Conservation (phyloP, 805 yeast genomes). For the Lachancea quebecensis region DNA sequence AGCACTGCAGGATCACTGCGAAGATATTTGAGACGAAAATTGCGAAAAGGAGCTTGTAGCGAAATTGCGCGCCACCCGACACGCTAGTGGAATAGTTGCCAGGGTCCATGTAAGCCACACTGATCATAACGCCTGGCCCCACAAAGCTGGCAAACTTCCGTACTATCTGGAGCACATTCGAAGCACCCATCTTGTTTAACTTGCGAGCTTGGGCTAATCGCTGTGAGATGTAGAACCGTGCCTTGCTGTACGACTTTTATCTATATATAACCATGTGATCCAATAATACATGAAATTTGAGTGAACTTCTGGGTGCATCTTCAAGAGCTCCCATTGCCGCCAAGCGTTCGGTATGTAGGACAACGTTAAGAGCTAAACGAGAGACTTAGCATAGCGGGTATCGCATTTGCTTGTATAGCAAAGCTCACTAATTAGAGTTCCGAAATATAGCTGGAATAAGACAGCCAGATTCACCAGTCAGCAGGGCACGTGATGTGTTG, state of each 20-base stretch:
- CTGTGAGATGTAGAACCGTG: neutral
- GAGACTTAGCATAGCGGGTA: too few species aligned
- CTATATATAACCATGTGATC: neutral
- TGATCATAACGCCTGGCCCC: constrained; percentile 93
- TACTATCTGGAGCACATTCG: constrained; percentile 10
- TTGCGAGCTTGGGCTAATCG: neutral
- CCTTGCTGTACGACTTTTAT: neutral
- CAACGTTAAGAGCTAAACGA: too few species aligned
- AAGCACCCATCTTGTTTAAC: neutral
- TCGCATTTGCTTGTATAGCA: too few species aligned
- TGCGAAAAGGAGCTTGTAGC: constrained; percentile 70
- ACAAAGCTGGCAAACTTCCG: constrained; percentile 55
- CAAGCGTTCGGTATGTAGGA: too few species aligned
- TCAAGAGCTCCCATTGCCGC: too few species aligned
- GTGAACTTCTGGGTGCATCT: too few species aligned
- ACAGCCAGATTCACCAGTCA: too few species aligned
- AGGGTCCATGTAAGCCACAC: constrained; percentile 97
- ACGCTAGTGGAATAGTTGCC: constrained; percentile 96
- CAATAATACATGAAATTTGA: neutral
- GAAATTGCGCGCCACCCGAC: constrained; percentile 80
- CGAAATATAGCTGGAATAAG: too few species aligned
- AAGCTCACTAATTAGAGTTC: too few species aligned
- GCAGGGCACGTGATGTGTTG: too few species aligned
- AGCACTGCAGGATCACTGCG: constrained; percentile 81
- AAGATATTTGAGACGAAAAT: constrained; percentile 76